phyloP scores from a whole-genome alignment of 2,329 filamentous ascomycete species.

The Epichloe uncinata region DNA sequence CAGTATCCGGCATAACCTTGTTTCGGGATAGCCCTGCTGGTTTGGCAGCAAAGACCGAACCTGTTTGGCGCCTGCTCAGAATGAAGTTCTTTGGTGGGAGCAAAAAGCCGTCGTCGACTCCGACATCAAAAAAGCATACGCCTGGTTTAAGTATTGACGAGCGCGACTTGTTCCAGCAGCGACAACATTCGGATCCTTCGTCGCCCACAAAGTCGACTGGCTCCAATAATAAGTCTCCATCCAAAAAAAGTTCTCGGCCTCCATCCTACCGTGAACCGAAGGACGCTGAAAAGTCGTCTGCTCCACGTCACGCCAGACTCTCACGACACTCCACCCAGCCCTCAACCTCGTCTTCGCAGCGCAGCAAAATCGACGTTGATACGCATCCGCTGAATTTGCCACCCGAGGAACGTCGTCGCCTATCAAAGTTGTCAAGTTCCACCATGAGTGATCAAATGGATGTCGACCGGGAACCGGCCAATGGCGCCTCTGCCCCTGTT shows the following conservation, averaged over 20 bases:
- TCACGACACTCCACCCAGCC: constrained; percentile 37
- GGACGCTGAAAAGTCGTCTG: constrained; percentile 10
- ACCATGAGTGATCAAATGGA: constrained; percentile 60
- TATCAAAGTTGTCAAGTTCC: constrained; percentile 50
- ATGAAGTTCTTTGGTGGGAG: constrained; percentile 38
- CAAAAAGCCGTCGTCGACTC: constrained; percentile 24
- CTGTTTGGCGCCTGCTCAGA: constrained; percentile 10
- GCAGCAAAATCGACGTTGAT: constrained; percentile 49
- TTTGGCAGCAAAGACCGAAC: constrained; percentile 7
- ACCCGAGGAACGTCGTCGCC: constrained; percentile 72
- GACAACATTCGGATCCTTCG: constrained; percentile 23
- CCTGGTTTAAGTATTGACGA: constrained; percentile 21
- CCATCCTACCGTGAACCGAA: constrained; percentile 16
- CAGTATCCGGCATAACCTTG: constrained; percentile 27
- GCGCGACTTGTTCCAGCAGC: constrained; percentile 22
- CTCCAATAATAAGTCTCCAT: constrained; percentile 17
- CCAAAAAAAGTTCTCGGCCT: constrained; percentile 18
- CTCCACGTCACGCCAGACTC: constrained; percentile 25
- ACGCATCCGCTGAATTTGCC: constrained; percentile 83
- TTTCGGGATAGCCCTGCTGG: constrained; percentile 21
- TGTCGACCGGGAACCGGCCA: constrained; percentile 52
- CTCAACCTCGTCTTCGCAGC: constrained; percentile 31
- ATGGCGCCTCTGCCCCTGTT: constrained; percentile 39
- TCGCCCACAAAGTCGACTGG: constrained; percentile 25
- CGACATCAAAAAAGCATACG: constrained; percentile 25